Base-by-base conservation (phyloP, 495 filamentous ascomycete species). In the Aspergillus baeticus region DNA sequence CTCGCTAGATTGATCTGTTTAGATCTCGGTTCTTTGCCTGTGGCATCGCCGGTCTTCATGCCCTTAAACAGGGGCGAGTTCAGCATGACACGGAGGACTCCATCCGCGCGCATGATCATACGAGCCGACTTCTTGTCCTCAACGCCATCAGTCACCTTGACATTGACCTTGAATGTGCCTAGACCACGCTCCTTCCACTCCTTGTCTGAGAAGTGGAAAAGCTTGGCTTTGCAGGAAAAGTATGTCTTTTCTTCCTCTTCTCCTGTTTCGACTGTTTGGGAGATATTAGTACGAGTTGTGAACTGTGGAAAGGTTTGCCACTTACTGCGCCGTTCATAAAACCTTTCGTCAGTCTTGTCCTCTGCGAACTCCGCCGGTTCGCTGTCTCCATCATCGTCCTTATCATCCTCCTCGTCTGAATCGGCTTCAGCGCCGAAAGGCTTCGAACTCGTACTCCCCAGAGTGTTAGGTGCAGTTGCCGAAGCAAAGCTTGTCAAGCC, bases 141-240 rank as follows among this genome's bases (percentile, higher is more conserved):
- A 10, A 66, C 64, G 11, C 83, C 79, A 45, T 85, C 79, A 5
- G 65, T 63, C 6, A 75, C 68, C n/a, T 82, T 77, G 10, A 87
- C 84, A 62, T 96, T 96, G 64, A 96, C 78, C 71, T 92, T 92
- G 62, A 96, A 81, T 48, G 83, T 86, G 33, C 92, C 92, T 8
- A 85, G 78, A 17, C 92, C 92, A 21, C 91, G 83, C 70, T 96
- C 92, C 63, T 90, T 91, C 92, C 92, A 96, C n/a, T 79, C 78
- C 58, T 87, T 87, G 52, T 83, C 75, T 29, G 80, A 75, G 61
- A 91, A 88, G 42, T 84, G 69, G 72, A 84, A 96, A 29, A 96
- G 80, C 72, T 92, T 95, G 17, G 87, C 87, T 66, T 78, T 88
- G 77, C 63, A 89, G 41, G 62, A 81, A 70, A 77, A 93, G 68